A percentile compares a stretch with the other conserved stretches of the same genome.
Conservation (phyloP, 2,329 filamentous ascomycete genomes). For the Pseudocercospora macadamiae region DNA sequence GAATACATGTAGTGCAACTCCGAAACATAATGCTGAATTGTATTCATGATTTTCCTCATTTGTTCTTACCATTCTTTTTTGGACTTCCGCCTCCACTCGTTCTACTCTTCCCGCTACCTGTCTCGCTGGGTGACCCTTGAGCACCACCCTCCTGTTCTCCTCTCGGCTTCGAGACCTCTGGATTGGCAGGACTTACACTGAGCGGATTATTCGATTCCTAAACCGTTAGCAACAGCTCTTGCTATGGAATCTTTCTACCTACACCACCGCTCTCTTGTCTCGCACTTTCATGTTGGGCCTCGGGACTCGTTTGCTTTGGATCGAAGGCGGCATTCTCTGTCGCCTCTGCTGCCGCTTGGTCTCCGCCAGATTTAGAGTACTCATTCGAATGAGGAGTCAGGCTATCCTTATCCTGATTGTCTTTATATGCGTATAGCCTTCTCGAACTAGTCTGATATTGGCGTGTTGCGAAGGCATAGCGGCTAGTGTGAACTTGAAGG, state of each 20-base stretch:
- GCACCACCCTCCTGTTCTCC: slow-evolving; percentile 46
- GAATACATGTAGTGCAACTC: no score
- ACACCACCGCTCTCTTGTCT: slow-evolving; percentile 37
- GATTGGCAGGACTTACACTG: slow-evolving; percentile 64
- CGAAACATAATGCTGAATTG: not conserved
- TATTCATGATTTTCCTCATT: not conserved
- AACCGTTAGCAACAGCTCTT: slow-evolving; percentile 6
- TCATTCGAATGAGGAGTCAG: slow-evolving; percentile 69
- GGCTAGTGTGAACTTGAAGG: slow-evolving; percentile 2
- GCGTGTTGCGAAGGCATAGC: slow-evolving; percentile 20
- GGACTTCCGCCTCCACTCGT: slow-evolving; percentile 29
- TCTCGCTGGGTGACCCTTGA: slow-evolving; percentile 40
- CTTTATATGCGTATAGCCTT: slow-evolving; percentile 42
- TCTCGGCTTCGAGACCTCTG: slow-evolving; percentile 57
- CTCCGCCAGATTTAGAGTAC: slow-evolving; percentile 68
- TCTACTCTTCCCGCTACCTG: slow-evolving; percentile 36
- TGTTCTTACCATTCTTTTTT: slow-evolving; percentile 33
- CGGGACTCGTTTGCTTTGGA: slow-evolving; percentile 67
- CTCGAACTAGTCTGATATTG: slow-evolving; percentile 27
- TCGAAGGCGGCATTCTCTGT: slow-evolving; percentile 69
- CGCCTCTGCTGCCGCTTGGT: slow-evolving; percentile 56
- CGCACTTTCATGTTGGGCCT: slow-evolving; percentile 55
- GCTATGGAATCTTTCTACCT: slow-evolving; percentile 5
- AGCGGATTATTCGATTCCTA: slow-evolving; percentile 53
- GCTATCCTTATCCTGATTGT: slow-evolving; percentile 55